These are phyloP conservation scores for Podaxis sp. DNA, from an alignment of 768 basidiomycete species.

Conservation along the genomic window DNA sequence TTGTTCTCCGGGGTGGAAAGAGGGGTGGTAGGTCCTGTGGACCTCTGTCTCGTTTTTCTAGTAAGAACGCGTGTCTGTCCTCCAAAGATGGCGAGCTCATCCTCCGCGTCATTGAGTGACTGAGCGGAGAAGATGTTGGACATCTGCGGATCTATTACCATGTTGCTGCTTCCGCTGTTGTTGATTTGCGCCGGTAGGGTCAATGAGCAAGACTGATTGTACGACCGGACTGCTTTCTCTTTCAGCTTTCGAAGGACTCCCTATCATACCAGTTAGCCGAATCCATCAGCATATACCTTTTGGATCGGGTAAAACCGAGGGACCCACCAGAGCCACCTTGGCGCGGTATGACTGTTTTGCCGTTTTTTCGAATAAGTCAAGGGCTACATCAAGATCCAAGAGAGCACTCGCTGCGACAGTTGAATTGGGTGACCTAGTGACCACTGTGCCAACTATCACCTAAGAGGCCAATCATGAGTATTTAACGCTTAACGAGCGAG, in stretches of 20 bases:
- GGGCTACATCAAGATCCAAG: conserved; percentile 43
- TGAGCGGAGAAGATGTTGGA: conserved; percentile 16
- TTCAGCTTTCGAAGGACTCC: conserved; percentile 42
- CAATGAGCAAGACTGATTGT: conserved; percentile 25
- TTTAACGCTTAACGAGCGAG: neutral
- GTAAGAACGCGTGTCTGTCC: conserved; percentile 47
- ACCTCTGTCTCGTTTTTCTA: conserved; percentile 25
- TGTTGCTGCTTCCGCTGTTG: neutral
- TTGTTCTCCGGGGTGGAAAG: conserved; percentile 5
- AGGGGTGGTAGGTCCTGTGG: neutral
- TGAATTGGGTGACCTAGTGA: conserved; percentile 52
- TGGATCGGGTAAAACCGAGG: neutral
- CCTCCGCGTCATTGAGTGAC: conserved; percentile 32
- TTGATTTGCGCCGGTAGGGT: conserved; percentile 6
- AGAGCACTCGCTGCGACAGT: conserved; percentile 49
- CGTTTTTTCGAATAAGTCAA: conserved; percentile 44
- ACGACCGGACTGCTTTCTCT: conserved; percentile 42
- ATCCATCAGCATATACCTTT: neutral
- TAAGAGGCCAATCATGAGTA: conserved; percentile 19
- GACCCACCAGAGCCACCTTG: conserved; percentile 41
- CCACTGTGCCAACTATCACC: conserved; percentile 60
- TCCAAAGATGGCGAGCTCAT: conserved; percentile 54
- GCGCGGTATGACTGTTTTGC: conserved; percentile 45
- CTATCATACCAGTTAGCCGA: conserved; percentile 21
- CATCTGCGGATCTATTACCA: conserved; percentile 5